Base-by-base conservation (phyloP, 495 filamentous ascomycete genomes). In the Aspergillus panamensis region DNA sequence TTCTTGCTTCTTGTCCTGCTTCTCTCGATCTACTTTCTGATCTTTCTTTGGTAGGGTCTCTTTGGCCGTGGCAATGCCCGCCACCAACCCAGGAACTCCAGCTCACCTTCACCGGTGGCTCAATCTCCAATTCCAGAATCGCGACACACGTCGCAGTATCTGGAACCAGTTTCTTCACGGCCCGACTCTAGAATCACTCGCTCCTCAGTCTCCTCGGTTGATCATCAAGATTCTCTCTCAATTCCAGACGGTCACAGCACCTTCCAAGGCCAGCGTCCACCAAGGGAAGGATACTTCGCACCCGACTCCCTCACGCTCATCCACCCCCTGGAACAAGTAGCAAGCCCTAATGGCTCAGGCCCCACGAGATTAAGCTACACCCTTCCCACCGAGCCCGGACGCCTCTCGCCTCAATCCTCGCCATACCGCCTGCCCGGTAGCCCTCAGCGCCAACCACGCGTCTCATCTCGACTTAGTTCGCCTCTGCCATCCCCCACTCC, bases 211-310 rank as follows among this genome's bases (percentile, higher is more conserved):
- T 58, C 56, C 13, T 58, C 49, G n/a, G 25, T 58, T 16, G 56
- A 58, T 39, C 21, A 52, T 31, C 39, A 52, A n/a, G 56, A 52
- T 21, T 29, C 56, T 16, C 10, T 47, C 7, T 44, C 48, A 8
- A 49, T 58, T 12, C 45, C 33, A 43, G 56, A 58, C 40, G 56
- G 48, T 58, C 56, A 47, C 56, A 37, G 43, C 29, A 40, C 50
- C 8, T 50, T 55, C 12, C 37, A 47, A 1, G 55, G 55, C 25
- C 61, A 52, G 39, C 66, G 62, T 4, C 55, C 64, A 19, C 66
- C 70, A 8, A 44, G 53, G 13, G 62, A 58, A 53, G 69, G 68
- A 10, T 75, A 69, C 54, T 75, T 72, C 51, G 69, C 67, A 32
- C 72, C 70, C 7, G 57, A 67, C 4, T 57, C 57, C 31, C 43